These are phyloP conservation scores for Stentor roeselii DNA, from an alignment of 73 alveolate species.

Conservation along the genomic window DNA sequence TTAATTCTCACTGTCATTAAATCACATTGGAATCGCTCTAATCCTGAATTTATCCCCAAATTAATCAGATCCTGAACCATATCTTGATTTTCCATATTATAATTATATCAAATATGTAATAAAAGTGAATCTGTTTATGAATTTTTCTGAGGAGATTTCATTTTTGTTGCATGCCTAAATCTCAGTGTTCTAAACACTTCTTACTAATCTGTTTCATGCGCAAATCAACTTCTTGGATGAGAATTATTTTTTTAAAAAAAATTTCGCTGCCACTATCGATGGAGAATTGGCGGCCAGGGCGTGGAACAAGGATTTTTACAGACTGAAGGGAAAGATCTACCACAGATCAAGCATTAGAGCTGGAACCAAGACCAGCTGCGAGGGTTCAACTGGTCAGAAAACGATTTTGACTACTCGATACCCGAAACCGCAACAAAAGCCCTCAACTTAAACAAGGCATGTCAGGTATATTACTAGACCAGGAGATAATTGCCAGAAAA, in stretches of 20 bases:
- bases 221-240: too few relatives aligned
- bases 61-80: background rate
- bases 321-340: conserved; percentile 74
- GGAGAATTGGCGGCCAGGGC: conserved; percentile 89
- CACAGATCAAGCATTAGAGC: conserved; percentile 47
- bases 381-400: conserved; percentile 42
- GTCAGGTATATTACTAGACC: conserved; percentile 12
- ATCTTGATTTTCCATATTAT: background rate
- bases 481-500: conserved; percentile 2
- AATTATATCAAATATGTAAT: too few relatives aligned
- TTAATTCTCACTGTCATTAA: too few relatives aligned
- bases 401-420: conserved; percentile 6
- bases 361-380: conserved; percentile 22
- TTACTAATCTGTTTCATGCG: too few relatives aligned
- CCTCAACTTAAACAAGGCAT: background rate
- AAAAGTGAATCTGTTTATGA: background rate
- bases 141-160: background rate
- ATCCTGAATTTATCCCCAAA: too few relatives aligned
- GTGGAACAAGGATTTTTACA: conserved; percentile 92
- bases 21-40: too few relatives aligned
- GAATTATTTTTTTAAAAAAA: too few relatives aligned
- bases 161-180: too few relatives aligned
- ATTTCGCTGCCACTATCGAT: conserved; percentile 86
- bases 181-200: too few relatives aligned
- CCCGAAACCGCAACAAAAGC: background rate